Percentiles rank a stretch among this genome's conserved stretches.
Evolutionary conservation across 1,284 basidiomycete species (phyloP).

Genomic region (Polyporus tsugae): DNA sequence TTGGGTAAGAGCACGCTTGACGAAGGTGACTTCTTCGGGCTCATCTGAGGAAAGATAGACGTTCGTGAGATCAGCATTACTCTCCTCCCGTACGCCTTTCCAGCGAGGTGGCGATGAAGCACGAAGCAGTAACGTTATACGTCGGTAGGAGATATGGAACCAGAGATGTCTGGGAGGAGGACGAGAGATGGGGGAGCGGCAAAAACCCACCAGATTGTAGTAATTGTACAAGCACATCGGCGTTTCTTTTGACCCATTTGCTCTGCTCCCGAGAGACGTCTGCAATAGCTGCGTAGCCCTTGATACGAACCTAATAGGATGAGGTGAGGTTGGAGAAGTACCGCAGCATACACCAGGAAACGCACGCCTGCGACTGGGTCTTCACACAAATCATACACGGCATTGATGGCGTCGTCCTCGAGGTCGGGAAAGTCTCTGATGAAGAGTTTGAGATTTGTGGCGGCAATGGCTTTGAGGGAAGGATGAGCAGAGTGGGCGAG

Average conservation of each 20-base stretch:
- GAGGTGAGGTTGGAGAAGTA: constrained; percentile 18
- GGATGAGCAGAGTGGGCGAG: constrained; percentile 47
- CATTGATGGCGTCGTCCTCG: constrained; percentile 76
- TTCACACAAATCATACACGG: constrained; percentile 79
- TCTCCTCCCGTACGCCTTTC: neutral
- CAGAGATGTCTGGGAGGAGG: neutral
- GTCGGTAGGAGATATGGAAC: neutral
- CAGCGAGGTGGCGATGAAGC: neutral
- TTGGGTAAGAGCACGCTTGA: constrained; percentile 64
- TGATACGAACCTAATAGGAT: constrained; percentile 64
- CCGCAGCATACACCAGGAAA: neutral
- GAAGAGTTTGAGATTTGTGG: constrained; percentile 62
- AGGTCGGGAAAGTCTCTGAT: constrained; percentile 73
- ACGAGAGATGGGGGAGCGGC: constrained; percentile 16
- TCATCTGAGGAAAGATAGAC: constrained; percentile 57
- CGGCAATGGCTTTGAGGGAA: constrained; percentile 62
- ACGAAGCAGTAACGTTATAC: too few species aligned
- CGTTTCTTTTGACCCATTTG: constrained; percentile 73
- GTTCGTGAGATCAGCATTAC: neutral
- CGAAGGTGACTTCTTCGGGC: constrained; percentile 65
- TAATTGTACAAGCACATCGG: constrained; percentile 76
- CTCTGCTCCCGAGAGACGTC: constrained; percentile 65
- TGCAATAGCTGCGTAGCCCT: constrained; percentile 70
- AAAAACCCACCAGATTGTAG: constrained; percentile 70
- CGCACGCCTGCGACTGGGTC: constrained; percentile 65